Percentiles rank a stretch among this genome's conserved stretches.
Conservation (phyloP, 257 asterid species). For the Ilex asprella region DNA sequence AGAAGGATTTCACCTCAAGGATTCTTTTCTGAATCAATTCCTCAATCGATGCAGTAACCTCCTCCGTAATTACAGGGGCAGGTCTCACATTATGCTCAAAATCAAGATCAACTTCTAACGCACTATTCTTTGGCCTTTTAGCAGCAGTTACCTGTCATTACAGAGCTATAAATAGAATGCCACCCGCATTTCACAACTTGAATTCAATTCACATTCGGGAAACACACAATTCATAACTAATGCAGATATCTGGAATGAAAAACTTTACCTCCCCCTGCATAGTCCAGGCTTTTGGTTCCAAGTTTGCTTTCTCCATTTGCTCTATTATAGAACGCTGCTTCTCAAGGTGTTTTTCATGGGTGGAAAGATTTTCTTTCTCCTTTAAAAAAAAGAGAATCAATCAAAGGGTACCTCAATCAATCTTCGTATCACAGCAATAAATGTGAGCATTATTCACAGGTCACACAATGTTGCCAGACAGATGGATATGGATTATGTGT, state of each 20-base stretch:
- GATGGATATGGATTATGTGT: conserved; percentile 1
- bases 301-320: conserved; percentile 73
- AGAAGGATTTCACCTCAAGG: conserved; percentile 48
- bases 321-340: conserved; percentile 59
- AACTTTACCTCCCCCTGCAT: conserved; percentile 92
- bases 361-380: conserved; percentile 59
- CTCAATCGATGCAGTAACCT: conserved; percentile 77
- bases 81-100: conserved; percentile 94
- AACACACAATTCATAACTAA: background rate
- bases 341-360: conserved; percentile 73
- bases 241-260: conserved; percentile 3
- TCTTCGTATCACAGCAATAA: background rate
- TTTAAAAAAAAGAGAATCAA: conserved; percentile 12
- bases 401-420: conserved; percentile 4
- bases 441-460: too few species aligned
- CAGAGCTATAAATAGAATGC: conserved; percentile 7
- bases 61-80: conserved; percentile 81
- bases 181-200: background rate
- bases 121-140: conserved; percentile 89
- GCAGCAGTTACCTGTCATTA: conserved; percentile 75
- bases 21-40: conserved; percentile 76
- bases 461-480: too few species aligned
- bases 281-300: conserved; percentile 87
- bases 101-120: conserved; percentile 82
- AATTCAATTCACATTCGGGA: too few species aligned